Conservation (phyloP, 495 filamentous ascomycete species). For the Talaromyces liani region DNA sequence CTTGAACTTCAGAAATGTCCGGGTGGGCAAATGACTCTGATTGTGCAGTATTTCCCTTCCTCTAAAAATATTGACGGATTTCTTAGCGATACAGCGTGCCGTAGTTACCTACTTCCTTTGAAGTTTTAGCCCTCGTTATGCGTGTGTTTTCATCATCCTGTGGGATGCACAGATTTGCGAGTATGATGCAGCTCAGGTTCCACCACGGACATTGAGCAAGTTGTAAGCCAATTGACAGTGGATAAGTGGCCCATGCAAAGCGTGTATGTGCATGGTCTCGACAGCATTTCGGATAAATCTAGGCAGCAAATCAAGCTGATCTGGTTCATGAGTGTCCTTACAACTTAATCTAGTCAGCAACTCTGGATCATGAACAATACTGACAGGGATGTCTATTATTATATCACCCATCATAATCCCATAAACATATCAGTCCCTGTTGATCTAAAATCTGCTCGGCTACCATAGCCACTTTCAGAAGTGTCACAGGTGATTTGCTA, state of each 20-base stretch:
- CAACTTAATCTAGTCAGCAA: neutral
- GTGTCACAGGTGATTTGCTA: neutral
- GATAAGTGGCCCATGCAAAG: neutral
- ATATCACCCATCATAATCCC: too few species aligned
- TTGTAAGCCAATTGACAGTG: neutral
- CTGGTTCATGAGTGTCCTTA: neutral
- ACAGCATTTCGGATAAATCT: neutral
- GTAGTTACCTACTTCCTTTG: neutral
- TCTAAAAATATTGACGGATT: too few species aligned
- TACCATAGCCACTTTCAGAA: neutral
- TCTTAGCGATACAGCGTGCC: too few species aligned
- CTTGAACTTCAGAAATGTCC: too few species aligned
- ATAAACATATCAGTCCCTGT: neutral
- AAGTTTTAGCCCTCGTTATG: neutral
- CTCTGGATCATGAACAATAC: neutral
- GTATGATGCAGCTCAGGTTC: neutral
- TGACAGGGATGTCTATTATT: neutral
- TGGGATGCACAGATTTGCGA: neutral
- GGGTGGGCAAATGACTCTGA: too few species aligned
- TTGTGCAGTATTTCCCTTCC: too few species aligned
- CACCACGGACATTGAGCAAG: neutral
- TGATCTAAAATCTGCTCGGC: neutral
- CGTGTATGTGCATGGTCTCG: neutral
- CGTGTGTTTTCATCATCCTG: neutral
- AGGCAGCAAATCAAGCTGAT: neutral